These are phyloP conservation scores for Mikania micrantha DNA, from an alignment of 129 eudicot species.

Conservation along the genomic window DNA sequence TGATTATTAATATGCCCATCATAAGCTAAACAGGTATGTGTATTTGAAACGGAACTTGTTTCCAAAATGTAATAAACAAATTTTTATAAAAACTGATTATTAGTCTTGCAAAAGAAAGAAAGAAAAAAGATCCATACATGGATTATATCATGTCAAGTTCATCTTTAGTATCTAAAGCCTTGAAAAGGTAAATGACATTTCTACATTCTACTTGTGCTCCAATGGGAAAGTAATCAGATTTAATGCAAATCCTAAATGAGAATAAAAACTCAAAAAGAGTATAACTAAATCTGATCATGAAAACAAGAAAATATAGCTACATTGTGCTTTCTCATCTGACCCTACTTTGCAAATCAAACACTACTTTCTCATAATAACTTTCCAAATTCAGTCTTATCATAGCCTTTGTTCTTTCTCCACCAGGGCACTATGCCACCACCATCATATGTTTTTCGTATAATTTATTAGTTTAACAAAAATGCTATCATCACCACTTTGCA, in stretches of 20 bases:
- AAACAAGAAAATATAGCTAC: background rate
- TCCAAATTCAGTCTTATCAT: background rate
- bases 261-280: background rate
- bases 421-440: too few relatives aligned
- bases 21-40: background rate
- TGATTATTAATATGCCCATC: background rate
- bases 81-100: background rate
- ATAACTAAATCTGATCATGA: background rate
- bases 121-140: background rate
- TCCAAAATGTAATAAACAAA: background rate
- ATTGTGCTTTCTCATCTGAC: background rate
- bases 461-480: conserved; percentile 7
- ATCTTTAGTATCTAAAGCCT: background rate
- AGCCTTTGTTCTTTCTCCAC: background rate
- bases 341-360: background rate
- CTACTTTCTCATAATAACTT: background rate
- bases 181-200: conserved; percentile 5
- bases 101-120: conserved; percentile 4
- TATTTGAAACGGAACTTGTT: background rate
- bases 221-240: background rate
- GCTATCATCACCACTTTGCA: background rate
- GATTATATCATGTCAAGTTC: conserved; percentile 5
- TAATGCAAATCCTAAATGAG: background rate
- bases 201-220: background rate
- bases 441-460: background rate